Base-by-base conservation (phyloP, 371 early-diverging fungal genomes). In the Mortierella sp. region DNA sequence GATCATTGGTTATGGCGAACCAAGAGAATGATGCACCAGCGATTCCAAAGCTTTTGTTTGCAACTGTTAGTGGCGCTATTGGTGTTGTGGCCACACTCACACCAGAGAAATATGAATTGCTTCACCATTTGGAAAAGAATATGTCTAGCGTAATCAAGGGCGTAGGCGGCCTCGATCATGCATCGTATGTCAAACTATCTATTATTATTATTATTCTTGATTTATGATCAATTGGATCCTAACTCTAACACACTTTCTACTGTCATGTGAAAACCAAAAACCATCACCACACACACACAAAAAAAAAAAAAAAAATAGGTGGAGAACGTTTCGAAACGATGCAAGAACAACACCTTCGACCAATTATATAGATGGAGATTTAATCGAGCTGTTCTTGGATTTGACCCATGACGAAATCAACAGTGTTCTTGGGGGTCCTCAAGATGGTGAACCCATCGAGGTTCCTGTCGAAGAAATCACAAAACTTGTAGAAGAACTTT, bases 351-450 rank as follows among this genome's bases (percentile, higher is more conserved):
- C 77, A 9, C 77, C 82, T 29, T 70, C 88, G 28, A 82, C 84
- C 49, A 87, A 89, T 5, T 91, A 93, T 68, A 77, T 98, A 40
- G 98, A 98, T 75, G 98, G 98, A 3, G 97, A 97, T 81, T 69
- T 97, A 53, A 86, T 98, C 15, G 96, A 96, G 78, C 68, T 76
- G 61, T 96, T 92, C 61, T 68, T 95, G 51, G 89, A 92, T 35
- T 82, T 96, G 69, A 76, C 88, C 0, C 85, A 85, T 15, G 88
- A 89, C 29, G 89, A 91, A 60, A 86, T 89, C 88, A 87, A 89
- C 54, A 73, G 76, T n/a, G 91, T 93, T 4, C 85, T 92, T 19
- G 73, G 72, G 32, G 87, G 85, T 7, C 32, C 60, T 1, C 62
- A 79, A 1, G 63, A 56, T 12, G 59, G 64, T 7, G 65, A 67